phyloP scores from a whole-genome alignment of 768 basidiomycete species.

The Tylopilus intermedius region DNA sequence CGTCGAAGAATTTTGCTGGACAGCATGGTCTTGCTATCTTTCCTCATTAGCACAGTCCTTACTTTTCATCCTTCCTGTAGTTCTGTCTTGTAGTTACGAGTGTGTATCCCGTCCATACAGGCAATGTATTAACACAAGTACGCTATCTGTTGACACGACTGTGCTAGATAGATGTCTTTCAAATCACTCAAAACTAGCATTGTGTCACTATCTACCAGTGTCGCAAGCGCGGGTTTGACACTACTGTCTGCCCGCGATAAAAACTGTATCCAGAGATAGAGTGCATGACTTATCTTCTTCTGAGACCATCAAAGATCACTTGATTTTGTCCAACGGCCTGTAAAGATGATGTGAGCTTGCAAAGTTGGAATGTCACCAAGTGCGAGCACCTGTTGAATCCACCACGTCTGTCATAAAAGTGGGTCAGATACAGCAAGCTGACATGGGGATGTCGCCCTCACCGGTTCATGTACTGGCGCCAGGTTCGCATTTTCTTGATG shows the following conservation, averaged over 20 bases:
- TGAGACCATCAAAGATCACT: constrained; percentile 38
- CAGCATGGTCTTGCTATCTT: neutral
- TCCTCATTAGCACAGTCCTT: constrained; percentile 11
- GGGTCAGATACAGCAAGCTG: constrained; percentile 9
- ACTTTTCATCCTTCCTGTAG: constrained; percentile 16
- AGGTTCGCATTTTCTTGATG: constrained; percentile 81
- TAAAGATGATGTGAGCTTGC: constrained; percentile 17
- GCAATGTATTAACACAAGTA: constrained; percentile 26
- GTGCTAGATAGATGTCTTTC: constrained; percentile 22
- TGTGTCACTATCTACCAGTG: neutral
- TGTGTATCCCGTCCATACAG: constrained; percentile 14
- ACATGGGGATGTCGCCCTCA: constrained; percentile 26
- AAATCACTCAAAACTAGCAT: constrained; percentile 3
- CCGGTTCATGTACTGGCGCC: constrained; percentile 99
- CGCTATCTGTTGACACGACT: constrained; percentile 23
- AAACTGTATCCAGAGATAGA: constrained; percentile 4
- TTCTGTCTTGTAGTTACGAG: constrained; percentile 16
- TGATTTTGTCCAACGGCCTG: constrained; percentile 94
- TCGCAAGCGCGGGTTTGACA: neutral
- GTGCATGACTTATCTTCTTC: constrained; percentile 18
- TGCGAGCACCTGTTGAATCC: constrained; percentile 72
- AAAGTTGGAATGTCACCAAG: neutral
- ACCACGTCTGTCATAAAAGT: constrained; percentile 52
- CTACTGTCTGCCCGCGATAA: constrained; percentile 8
- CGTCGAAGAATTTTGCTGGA: constrained; percentile 1